Evolutionary conservation across 83 land plant genomes (phyloP), one percentile per base, ranked within the genome.

Genomic region (Picea abies): DNA sequence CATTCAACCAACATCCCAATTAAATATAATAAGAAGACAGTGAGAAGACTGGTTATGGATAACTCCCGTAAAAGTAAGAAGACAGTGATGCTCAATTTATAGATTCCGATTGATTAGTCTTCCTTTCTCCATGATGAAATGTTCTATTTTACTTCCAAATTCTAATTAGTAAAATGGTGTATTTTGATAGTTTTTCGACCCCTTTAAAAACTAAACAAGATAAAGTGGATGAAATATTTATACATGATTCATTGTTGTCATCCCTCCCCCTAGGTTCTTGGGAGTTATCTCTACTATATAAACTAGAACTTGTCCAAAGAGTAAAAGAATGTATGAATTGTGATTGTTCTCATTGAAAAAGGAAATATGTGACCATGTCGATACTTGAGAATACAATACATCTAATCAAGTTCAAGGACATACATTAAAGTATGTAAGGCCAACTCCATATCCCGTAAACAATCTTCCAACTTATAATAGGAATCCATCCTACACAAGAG

Each of bases 261-360:
- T 83, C 23, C 76, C 81, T 61, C 96, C 94, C 64, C 94, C 76
- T 39, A 90, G 20, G 76, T 92, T 84, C 62, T 84, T 87, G 14
- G 94, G 96, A 37, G 93, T 77, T 77, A 92, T 90, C 70, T 94
- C 94, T 32, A 92, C 89, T 25, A 94, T 90, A 70, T 90, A 92
- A 19, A 90, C 88, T 6, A 95, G 96, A 19, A 94, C 93, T 92
- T 93, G 84, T 63, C 17, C 14, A 64, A 61, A 44, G 56, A 64
- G 44, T 64, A 52, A 4, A 32, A 78, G 20, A 73, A 73, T 14
- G 17, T 17, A 37, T 11, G 25, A 73, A 19, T 41, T 20, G n/a
- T 20, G 15, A 8, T 41, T 26, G 32, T 17, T 47, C 26, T 75
- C 1, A 47, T 3, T n/a, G 6, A 49, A n/a, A 47, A 9, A 39